Evolutionary conservation across 257 asterid species (phyloP).

Genomic region (Fraxinus quadrangulata): DNA sequence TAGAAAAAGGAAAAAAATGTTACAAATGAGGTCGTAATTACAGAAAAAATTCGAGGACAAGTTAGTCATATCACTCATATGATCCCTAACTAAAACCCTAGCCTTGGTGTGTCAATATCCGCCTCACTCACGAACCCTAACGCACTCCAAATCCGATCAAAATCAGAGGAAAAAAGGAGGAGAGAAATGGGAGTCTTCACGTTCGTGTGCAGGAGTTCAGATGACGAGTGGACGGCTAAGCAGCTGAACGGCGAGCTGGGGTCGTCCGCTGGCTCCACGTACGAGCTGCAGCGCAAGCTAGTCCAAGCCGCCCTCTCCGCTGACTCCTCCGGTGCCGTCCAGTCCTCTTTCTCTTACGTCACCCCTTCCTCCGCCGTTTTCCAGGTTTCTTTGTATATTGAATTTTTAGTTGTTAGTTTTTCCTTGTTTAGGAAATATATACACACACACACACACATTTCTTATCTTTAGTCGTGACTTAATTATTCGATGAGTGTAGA

Average conservation of each 20-base stretch:
- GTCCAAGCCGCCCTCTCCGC: slow-evolving; percentile 65
- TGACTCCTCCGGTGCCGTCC: slow-evolving; percentile 79
- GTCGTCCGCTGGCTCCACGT: slow-evolving; percentile 49
- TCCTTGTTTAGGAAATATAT: neutral
- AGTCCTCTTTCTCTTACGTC: slow-evolving; percentile 73
- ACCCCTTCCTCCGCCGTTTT: slow-evolving; percentile 75
- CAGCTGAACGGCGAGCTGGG: slow-evolving; percentile 62
- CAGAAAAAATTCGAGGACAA: slow-evolving; percentile 16
- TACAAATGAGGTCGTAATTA: slow-evolving; percentile 13
- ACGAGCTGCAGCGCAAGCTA: slow-evolving; percentile 75
- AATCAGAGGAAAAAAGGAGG: neutral
- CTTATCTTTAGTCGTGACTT: neutral
- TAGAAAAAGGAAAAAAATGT: too few species aligned
- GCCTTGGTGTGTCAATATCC: neutral
- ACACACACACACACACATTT: too few species aligned
- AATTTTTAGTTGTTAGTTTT: neutral
- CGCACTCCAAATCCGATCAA: neutral
- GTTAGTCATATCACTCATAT: slow-evolving; percentile 6
- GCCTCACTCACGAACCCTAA: neutral
- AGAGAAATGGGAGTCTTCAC: slow-evolving; percentile 55
- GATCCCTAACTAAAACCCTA: slow-evolving; percentile 25
- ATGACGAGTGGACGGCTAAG: slow-evolving; percentile 55
- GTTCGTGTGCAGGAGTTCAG: slow-evolving; percentile 51
- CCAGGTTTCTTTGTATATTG: slow-evolving; percentile 45
- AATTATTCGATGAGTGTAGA: too few species aligned